These are phyloP conservation scores for Dictyophora rubrovolvata DNA, from an alignment of 768 basidiomycete genomes.

Conservation along the genomic window DNA sequence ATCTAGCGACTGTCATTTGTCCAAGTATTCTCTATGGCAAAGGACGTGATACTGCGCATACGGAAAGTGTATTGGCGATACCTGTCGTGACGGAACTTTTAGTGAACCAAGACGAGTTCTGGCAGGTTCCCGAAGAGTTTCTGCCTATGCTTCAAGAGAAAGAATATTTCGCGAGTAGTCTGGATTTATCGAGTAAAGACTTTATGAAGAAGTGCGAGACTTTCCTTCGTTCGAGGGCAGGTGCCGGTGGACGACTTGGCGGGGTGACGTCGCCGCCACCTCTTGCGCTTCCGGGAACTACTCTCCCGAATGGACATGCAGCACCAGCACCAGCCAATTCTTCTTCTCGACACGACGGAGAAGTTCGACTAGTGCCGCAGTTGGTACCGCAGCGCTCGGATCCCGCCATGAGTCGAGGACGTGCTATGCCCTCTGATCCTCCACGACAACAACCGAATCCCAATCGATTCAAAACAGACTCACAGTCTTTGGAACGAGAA, in stretches of 20 bases:
- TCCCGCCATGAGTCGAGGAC: slow-evolving; percentile 2
- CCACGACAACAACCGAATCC: neutral
- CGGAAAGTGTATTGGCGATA: slow-evolving; percentile 89
- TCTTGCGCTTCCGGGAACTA: neutral
- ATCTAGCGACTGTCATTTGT: slow-evolving; percentile 93
- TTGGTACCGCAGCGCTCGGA: slow-evolving; percentile 7
- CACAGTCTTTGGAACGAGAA: slow-evolving; percentile 5
- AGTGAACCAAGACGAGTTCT: slow-evolving; percentile 92
- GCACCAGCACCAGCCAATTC: neutral
- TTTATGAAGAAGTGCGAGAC: slow-evolving; percentile 92
- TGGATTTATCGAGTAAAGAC: slow-evolving; percentile 90
- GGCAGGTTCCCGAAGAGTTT: slow-evolving; percentile 89
- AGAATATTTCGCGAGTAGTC: slow-evolving; percentile 78
- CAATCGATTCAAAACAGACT: neutral
- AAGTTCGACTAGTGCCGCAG: neutral
- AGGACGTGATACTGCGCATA: slow-evolving; percentile 74
- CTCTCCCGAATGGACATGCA: neutral
- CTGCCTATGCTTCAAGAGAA: slow-evolving; percentile 78
- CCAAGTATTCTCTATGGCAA: slow-evolving; percentile 91
- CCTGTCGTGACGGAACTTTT: slow-evolving; percentile 76
- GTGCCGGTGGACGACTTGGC: slow-evolving; percentile 22
- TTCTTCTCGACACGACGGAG: neutral
- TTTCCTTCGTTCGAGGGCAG: slow-evolving; percentile 57
- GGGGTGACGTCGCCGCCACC: neutral
- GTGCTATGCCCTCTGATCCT: neutral